Conservation (phyloP, 2,329 filamentous ascomycete species). For the Tetracladium maxilliforme region DNA sequence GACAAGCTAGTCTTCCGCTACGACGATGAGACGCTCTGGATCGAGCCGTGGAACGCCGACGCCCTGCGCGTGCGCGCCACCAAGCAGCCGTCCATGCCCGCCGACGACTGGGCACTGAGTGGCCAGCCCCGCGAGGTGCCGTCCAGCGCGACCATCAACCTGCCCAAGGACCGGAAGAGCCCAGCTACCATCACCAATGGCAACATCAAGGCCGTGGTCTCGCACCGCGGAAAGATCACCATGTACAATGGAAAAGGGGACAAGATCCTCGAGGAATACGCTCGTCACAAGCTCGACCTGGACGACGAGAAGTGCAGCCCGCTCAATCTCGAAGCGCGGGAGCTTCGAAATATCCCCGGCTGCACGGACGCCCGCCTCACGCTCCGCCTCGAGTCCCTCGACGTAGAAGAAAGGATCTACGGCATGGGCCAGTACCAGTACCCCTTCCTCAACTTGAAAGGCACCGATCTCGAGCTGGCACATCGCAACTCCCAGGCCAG, state of each 20-base stretch:
- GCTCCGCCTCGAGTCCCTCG: conserved; percentile 38
- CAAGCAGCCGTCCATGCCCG: conserved; percentile 18
- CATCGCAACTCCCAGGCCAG: conserved; percentile 53
- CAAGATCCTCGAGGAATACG: conserved; percentile 35
- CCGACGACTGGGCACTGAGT: conserved; percentile 23
- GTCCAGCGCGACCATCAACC: conserved; percentile 1
- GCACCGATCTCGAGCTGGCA: conserved; percentile 45
- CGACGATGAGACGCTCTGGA: conserved; percentile 29
- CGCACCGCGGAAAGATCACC: conserved; percentile 31
- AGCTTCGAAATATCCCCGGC: conserved; percentile 37
- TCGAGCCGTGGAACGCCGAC: conserved; percentile 32
- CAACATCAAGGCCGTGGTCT: conserved; percentile 28
- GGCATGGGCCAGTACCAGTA: conserved; percentile 60
- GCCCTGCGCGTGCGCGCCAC: conserved; percentile 31
- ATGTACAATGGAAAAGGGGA: conserved; percentile 25
- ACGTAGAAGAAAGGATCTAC: conserved; percentile 42
- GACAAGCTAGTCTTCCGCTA: conserved; percentile 13
- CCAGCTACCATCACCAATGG: conserved; percentile 30
- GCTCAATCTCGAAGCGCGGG: conserved; percentile 38
- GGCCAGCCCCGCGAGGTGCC: not conserved
- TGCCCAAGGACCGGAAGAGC: conserved; percentile 1
- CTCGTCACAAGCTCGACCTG: conserved; percentile 31
- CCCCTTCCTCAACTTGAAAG: conserved; percentile 46
- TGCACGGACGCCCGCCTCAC: conserved; percentile 40
- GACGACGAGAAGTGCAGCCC: conserved; percentile 43